Percentiles rank a stretch among this genome's conserved stretches.
phyloP scores from a whole-genome alignment of 2,329 filamentous ascomycete species.

The Fusarium tricinctum region DNA sequence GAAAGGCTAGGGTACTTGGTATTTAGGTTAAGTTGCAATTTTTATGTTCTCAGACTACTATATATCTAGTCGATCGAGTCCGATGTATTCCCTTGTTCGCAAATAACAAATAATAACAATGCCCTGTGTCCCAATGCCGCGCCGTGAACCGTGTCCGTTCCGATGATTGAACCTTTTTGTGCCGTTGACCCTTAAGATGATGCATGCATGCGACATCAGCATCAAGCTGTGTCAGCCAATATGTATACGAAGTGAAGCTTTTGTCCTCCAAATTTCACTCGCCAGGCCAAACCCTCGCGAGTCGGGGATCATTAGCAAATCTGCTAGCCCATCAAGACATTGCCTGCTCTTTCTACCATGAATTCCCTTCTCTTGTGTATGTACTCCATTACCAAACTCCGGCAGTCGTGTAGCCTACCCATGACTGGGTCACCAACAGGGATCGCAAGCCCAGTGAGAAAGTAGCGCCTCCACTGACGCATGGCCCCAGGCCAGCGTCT shows the following conservation, averaged over 20 bases:
- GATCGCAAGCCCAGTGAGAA: constrained; percentile 48
- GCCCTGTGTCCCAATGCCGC: constrained; percentile 38
- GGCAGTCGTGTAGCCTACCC: constrained; percentile 37
- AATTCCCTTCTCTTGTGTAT: constrained; percentile 20
- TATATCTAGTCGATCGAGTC: constrained; percentile 24
- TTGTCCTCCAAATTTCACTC: constrained; percentile 24
- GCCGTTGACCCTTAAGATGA: constrained; percentile 48
- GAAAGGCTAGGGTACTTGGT: background rate
- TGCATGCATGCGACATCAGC: constrained; percentile 45
- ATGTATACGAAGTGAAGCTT: constrained; percentile 46
- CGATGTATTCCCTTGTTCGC: constrained; percentile 20
- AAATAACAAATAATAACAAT: constrained; percentile 25
- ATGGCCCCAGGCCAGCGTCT: constrained; percentile 35
- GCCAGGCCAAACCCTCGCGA: constrained; percentile 27
- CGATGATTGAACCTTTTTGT: constrained; percentile 48
- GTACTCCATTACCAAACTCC: constrained; percentile 29
- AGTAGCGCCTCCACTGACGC: constrained; percentile 45
- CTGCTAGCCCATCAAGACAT: constrained; percentile 27
- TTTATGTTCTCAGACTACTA: constrained; percentile 26
- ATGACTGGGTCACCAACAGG: constrained; percentile 39
- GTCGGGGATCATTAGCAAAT: constrained; percentile 35
- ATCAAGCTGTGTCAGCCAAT: constrained; percentile 46
- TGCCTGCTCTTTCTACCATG: constrained; percentile 34
- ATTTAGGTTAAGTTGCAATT: constrained; percentile 16
- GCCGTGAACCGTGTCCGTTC: constrained; percentile 34